These are phyloP conservation scores for Oryza nivara DNA, from an alignment of 176 grass and related monocot genomes.

Conservation along the genomic window DNA sequence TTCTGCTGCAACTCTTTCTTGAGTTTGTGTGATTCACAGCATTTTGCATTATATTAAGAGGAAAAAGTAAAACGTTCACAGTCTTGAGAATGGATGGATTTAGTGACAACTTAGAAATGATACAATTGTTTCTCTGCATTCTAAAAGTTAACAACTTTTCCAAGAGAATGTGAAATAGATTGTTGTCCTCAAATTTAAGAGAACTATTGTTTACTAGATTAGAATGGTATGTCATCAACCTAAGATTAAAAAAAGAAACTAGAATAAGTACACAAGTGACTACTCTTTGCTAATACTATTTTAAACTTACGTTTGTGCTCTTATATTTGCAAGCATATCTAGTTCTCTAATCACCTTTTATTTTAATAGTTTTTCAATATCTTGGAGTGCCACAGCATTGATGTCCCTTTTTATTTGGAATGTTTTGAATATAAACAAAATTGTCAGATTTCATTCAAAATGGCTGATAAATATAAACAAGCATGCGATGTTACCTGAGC, in stretches of 20 bases:
- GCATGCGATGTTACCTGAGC: slow-evolving; percentile 76
- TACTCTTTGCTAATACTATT: neutral
- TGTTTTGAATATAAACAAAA: neutral
- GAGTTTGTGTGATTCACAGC: no score
- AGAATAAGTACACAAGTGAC: neutral
- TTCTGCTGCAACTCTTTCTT: no score
- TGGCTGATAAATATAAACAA: slow-evolving; percentile 1
- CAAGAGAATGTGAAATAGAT: no score
- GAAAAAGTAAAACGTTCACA: neutral
- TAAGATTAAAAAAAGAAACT: neutral
- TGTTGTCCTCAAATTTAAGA: no score
- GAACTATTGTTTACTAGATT: neutral
- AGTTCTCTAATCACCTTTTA: no score
- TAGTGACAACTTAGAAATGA: neutral
- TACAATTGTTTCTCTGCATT: no score
- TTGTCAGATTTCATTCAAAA: neutral
- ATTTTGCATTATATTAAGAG: neutral
- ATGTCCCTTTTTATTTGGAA: neutral
- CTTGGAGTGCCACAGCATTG: no score
- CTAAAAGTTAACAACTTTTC: neutral
- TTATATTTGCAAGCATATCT: neutral
- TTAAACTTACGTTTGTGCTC: neutral
- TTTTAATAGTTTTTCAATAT: no score
- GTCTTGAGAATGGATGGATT: neutral
- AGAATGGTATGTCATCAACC: no score